phyloP scores from a whole-genome alignment of 2,329 filamentous ascomycete species.

The Berkeleyomyces rouxiae region DNA sequence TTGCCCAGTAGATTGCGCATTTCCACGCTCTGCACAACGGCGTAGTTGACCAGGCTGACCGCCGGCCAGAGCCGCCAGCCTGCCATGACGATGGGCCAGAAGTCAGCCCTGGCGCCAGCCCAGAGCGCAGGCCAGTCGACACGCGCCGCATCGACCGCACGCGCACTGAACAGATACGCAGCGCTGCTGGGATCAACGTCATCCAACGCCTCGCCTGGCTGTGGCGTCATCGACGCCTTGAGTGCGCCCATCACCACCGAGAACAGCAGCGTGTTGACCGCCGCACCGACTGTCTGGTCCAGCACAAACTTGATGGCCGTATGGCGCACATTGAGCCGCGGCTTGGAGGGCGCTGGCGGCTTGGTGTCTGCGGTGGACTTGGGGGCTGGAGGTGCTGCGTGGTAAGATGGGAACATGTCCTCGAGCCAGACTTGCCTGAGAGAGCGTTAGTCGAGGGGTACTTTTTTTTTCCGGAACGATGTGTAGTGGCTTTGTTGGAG shows the following conservation, averaged over 20 bases:
- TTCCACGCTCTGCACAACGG: conserved; percentile 51
- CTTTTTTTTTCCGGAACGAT: too few species aligned
- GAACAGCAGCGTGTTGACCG: conserved; percentile 49
- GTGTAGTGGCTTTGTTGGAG: too few species aligned
- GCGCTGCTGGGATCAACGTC: conserved; percentile 18
- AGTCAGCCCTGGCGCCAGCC: conserved; percentile 34
- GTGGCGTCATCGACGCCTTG: conserved; percentile 29
- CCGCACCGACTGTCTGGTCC: conserved; percentile 51
- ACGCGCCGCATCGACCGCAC: conserved; percentile 27
- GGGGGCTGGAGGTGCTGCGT: conserved; percentile 20
- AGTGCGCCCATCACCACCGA: conserved; percentile 41
- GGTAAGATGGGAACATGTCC: conserved; percentile 49
- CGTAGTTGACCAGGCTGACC: conserved; percentile 54
- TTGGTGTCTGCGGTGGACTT: conserved; percentile 25
- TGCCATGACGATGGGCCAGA: conserved; percentile 47
- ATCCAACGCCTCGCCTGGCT: conserved; percentile 19
- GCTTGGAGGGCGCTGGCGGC: conserved; percentile 21
- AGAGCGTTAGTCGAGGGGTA: conserved; percentile 9
- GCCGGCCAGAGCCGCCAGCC: conserved; percentile 55
- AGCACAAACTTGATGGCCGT: conserved; percentile 49
- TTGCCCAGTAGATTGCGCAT: conserved; percentile 54
- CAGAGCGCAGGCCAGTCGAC: conserved; percentile 31
- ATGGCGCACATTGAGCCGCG: conserved; percentile 36
- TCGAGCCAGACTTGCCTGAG: conserved; percentile 60
- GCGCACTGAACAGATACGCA: conserved; percentile 23